Evolutionary conservation across 1,284 basidiomycete species (phyloP).

Genomic region (Trichosporon sp.): DNA sequence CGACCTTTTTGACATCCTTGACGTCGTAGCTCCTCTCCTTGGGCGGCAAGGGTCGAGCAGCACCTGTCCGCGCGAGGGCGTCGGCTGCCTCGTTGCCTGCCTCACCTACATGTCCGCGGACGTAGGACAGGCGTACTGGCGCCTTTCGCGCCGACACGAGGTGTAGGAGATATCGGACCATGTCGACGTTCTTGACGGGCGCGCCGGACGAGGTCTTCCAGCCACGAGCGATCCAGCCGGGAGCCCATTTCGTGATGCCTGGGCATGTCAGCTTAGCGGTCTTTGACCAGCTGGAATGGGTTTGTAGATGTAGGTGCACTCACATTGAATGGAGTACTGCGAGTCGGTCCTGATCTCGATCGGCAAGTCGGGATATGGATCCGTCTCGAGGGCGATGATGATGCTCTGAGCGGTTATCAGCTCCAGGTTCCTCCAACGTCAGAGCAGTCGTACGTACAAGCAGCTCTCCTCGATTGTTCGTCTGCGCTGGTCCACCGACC

Average conservation of each 20-base stretch:
- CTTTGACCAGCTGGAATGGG: background rate
- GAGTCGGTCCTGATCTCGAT: constrained; percentile 49
- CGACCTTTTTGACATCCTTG: constrained; percentile 52
- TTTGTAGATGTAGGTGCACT: too few species aligned
- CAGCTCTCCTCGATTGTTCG: constrained; percentile 49
- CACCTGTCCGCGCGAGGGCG: constrained; percentile 40
- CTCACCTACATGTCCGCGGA: constrained; percentile 39
- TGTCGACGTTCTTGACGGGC: constrained; percentile 44
- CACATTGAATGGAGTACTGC: constrained; percentile 46
- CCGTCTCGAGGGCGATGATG: constrained; percentile 44
- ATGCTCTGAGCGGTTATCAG: constrained; percentile 35
- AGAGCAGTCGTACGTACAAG: constrained; percentile 27
- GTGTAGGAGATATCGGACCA: constrained; percentile 46
- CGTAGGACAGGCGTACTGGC: constrained; percentile 42
- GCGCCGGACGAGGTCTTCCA: constrained; percentile 27
- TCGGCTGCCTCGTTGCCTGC: constrained; percentile 47
- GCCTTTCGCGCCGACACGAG: constrained; percentile 32
- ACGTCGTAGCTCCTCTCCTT: constrained; percentile 27
- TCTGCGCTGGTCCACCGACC: constrained; percentile 44
- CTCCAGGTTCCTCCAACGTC: background rate
- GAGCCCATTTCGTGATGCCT: constrained; percentile 46
- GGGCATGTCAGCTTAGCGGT: background rate
- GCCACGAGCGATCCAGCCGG: constrained; percentile 40
- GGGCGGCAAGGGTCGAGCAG: constrained; percentile 24
- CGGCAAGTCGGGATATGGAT: constrained; percentile 43